A percentile compares a stretch with the other conserved stretches of the same genome.
Conservation (phyloP, 2,329 filamentous ascomycete genomes). For the Pezicula carpinea region DNA sequence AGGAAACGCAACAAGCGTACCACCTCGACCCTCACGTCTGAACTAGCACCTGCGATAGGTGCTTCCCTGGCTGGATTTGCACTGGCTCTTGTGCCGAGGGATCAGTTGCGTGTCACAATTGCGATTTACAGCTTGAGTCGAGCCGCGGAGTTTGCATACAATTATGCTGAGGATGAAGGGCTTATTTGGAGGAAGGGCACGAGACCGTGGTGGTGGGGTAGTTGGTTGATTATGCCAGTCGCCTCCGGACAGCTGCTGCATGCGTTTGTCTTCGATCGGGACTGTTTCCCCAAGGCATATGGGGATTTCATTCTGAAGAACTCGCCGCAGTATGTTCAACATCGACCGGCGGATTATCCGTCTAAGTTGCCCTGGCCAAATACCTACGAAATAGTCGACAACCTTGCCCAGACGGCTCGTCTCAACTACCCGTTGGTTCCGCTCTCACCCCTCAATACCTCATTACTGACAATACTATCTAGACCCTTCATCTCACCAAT, state of each 20-base stretch:
- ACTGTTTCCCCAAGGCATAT: constrained; percentile 62
- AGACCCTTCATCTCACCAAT: constrained; percentile 80
- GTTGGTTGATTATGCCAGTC: constrained; percentile 75
- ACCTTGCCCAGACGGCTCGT: constrained; percentile 73
- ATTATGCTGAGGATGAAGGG: constrained; percentile 71
- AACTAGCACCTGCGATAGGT: constrained; percentile 82
- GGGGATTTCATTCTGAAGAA: constrained; percentile 63
- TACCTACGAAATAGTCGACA: constrained; percentile 73
- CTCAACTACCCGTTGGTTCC: constrained; percentile 74
- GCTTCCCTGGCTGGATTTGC: constrained; percentile 82
- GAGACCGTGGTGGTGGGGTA: constrained; percentile 77
- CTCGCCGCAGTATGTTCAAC: constrained; percentile 75
- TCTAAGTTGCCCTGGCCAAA: constrained; percentile 66
- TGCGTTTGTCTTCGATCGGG: constrained; percentile 71
- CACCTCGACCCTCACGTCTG: constrained; percentile 70
- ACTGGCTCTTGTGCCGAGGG: constrained; percentile 67
- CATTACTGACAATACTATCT: constrained; percentile 15
- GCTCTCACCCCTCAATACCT: constrained; percentile 1
- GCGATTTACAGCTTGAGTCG: constrained; percentile 79
- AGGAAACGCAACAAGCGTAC: constrained; percentile 76
- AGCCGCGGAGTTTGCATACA: constrained; percentile 82
- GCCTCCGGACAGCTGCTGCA: constrained; percentile 73
- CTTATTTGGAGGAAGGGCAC: constrained; percentile 57
- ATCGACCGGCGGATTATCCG: constrained; percentile 65
- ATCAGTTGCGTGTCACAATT: constrained; percentile 70